A percentile compares a stretch with the other conserved stretches of the same genome.
These are phyloP conservation scores for Eurotiales sp. DNA, from an alignment of 2,329 filamentous ascomycete genomes.

Conservation along the genomic window DNA sequence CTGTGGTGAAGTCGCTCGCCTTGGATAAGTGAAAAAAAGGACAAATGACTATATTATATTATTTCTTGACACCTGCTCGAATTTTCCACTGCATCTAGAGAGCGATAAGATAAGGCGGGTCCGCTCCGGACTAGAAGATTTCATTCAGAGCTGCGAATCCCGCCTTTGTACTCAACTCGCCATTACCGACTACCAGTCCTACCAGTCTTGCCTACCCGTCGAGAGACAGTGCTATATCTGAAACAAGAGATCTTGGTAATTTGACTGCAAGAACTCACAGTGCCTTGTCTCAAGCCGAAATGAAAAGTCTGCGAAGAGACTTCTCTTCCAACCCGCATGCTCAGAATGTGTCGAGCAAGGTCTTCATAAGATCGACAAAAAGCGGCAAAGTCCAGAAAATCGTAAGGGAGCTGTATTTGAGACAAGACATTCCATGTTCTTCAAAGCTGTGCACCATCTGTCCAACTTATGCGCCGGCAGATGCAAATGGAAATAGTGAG, in stretches of 20 bases:
- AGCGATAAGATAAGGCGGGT: no score
- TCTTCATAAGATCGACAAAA: conserved; percentile 90
- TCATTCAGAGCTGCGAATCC: neutral
- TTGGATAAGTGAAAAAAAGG: no score
- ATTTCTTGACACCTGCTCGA: no score
- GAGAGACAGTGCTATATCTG: neutral
- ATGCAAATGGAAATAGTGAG: conserved; percentile 72
- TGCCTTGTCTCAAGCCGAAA: conserved; percentile 25
- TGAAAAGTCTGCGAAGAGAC: conserved; percentile 62
- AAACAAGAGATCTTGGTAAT: neutral
- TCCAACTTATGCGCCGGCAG: conserved; percentile 67
- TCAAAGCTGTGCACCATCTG: conserved; percentile 81
- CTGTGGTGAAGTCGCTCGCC: no score
- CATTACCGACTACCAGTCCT: no score
- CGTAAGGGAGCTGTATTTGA: conserved; percentile 90
- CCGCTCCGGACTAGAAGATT: neutral
- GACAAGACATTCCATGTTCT: conserved; percentile 95
- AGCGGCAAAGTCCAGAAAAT: conserved; percentile 99
- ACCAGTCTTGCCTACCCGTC: neutral
- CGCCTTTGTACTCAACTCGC: neutral
- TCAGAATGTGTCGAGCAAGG: conserved; percentile 85
- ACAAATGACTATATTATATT: no score
- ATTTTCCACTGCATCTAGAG: no score
- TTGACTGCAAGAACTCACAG: neutral
- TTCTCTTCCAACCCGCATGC: conserved; percentile 52